Conservation (phyloP, 495 filamentous ascomycete genomes). For the Podospora comata region DNA sequence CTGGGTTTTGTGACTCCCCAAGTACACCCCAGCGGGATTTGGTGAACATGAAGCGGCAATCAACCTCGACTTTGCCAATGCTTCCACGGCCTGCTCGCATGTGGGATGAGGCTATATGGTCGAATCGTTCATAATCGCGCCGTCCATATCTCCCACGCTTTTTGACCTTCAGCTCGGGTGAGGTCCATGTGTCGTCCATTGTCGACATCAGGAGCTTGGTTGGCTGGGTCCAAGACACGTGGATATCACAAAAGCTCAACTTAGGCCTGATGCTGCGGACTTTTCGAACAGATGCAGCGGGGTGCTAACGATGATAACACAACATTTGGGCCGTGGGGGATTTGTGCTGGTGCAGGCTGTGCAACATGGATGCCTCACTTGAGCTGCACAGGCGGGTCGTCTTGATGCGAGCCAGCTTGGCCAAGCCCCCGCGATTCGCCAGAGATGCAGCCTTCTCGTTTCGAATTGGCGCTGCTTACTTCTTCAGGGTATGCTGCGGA, state of each 20-base stretch:
- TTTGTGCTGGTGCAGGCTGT: background rate
- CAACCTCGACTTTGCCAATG: slow-evolving; percentile 29
- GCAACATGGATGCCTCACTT: background rate
- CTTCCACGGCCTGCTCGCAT: slow-evolving; percentile 16
- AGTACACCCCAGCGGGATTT: slow-evolving; percentile 38
- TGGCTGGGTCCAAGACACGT: background rate
- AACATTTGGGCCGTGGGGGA: background rate
- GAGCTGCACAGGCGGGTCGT: background rate
- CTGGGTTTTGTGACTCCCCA: slow-evolving; percentile 26
- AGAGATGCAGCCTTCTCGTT: background rate
- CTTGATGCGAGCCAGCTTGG: background rate
- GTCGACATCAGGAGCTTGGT: background rate
- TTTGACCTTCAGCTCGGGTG: slow-evolving; percentile 4
- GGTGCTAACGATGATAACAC: background rate
- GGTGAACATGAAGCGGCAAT: slow-evolving; percentile 34
- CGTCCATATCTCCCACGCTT: slow-evolving; percentile 10
- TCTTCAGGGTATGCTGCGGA: background rate
- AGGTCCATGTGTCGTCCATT: background rate
- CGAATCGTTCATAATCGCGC: slow-evolving; percentile 21
- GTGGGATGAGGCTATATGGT: slow-evolving; percentile 20
- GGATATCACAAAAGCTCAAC: background rate
- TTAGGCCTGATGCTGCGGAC: background rate
- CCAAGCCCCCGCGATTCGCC: background rate
- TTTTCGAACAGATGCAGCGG: background rate
- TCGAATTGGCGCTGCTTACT: background rate